Percentiles rank a stretch among this genome's conserved stretches.
Evolutionary conservation across 2,329 filamentous ascomycete genomes (phyloP).

Genomic region (Fusarium sp.): DNA sequence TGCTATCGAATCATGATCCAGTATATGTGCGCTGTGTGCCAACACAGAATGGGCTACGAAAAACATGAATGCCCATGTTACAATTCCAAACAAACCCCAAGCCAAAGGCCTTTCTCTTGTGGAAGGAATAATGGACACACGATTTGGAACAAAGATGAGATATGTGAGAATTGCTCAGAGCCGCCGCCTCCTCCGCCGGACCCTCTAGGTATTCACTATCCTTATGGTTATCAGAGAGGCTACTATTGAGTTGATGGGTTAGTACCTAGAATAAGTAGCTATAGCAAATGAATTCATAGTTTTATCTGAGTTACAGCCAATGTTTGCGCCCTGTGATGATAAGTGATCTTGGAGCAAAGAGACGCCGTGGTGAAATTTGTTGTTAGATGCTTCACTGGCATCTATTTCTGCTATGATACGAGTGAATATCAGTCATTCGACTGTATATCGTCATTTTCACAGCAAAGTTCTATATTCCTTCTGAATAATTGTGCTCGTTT

Average conservation of each 20-base stretch:
- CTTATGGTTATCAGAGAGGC: not conserved
- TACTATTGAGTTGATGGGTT: not conserved
- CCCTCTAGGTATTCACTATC: not conserved
- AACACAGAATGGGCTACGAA: not conserved
- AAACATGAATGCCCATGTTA: not conserved
- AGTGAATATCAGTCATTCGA: too few relatives aligned
- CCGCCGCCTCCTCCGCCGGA: not conserved
- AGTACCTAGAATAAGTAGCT: too few relatives aligned
- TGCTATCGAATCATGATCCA: conserved; percentile 7
- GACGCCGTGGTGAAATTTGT: not conserved
- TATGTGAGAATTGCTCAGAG: not conserved
- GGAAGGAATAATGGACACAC: not conserved
- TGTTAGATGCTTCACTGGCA: not conserved
- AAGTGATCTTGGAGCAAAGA: too few relatives aligned
- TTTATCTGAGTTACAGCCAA: too few relatives aligned
- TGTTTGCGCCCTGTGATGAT: too few relatives aligned
- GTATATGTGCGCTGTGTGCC: conserved; percentile 5
- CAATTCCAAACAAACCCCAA: not conserved
- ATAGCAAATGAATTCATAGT: too few relatives aligned
- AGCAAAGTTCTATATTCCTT: too few relatives aligned
- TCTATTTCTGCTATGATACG: too few relatives aligned
- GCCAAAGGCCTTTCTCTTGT: not conserved
- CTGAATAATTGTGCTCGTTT: too few relatives aligned
- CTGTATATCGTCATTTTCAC: too few relatives aligned
- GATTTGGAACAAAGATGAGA: conserved; percentile 2